Evolutionary conservation across 2,329 filamentous ascomycete species (phyloP).

Genomic region (Aplosporella prunicola): DNA sequence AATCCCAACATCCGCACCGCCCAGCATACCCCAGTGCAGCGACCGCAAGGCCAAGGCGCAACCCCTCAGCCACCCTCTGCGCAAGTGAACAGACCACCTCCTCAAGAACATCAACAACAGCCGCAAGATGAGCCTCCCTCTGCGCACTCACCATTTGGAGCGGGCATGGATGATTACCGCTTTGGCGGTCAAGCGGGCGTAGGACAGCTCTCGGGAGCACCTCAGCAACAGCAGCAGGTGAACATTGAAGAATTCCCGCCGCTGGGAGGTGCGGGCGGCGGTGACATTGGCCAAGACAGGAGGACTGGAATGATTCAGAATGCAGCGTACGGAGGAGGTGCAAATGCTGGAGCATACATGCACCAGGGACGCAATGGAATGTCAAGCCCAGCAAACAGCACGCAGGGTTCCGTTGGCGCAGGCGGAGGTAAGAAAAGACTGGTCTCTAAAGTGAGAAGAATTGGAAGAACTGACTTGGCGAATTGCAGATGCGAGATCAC

Average conservation of each 20-base stretch:
- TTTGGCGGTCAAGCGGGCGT: conserved; percentile 47
- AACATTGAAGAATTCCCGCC: conserved; percentile 54
- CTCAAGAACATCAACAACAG: conserved; percentile 31
- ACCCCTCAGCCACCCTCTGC: conserved; percentile 13
- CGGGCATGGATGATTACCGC: conserved; percentile 45
- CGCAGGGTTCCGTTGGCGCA: conserved; percentile 22
- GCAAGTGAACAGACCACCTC: conserved; percentile 21
- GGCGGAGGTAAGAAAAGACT: no score
- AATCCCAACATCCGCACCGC: conserved; percentile 46
- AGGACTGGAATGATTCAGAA: conserved; percentile 43
- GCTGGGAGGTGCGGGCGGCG: conserved; percentile 43
- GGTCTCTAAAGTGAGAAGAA: no score
- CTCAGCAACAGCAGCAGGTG: conserved; percentile 43
- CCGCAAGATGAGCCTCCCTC: conserved; percentile 30
- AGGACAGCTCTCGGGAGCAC: conserved; percentile 40
- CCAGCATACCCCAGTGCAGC: conserved; percentile 45
- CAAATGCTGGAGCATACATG: conserved; percentile 24
- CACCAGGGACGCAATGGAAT: conserved; percentile 36
- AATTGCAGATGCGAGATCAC: not conserved
- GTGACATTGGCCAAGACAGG: conserved; percentile 43
- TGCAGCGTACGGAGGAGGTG: conserved; percentile 35
- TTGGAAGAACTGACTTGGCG: no score
- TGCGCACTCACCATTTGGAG: conserved; percentile 42
- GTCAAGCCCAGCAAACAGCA: conserved; percentile 29
- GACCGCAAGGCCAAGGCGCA: conserved; percentile 36